Conservation (phyloP, 2,329 filamentous ascomycete species). For the Talaromyces sp. region DNA sequence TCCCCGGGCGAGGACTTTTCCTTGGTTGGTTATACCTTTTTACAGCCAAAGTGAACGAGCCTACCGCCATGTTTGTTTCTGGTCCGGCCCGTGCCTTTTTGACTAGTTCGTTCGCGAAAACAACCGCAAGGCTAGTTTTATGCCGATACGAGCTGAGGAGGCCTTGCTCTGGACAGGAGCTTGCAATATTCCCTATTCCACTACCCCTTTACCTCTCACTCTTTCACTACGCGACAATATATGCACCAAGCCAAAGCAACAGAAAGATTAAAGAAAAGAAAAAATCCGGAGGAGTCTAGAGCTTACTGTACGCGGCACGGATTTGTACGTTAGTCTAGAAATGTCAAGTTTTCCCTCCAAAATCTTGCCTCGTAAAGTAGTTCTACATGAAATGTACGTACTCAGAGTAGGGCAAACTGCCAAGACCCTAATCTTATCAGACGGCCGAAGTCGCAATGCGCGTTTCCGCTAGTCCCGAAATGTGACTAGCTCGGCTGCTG, state of each 20-base stretch:
- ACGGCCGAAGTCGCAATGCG: background rate
- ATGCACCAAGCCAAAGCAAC: conserved; percentile 3
- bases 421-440: background rate
- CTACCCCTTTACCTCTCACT: background rate
- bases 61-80: background rate
- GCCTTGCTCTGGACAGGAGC: background rate
- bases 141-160: background rate
- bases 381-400: too few species aligned
- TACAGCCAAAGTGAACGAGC: background rate
- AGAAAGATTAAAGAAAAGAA: conserved; percentile 14
- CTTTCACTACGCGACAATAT: background rate
- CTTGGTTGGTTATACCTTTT: background rate
- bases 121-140: background rate
- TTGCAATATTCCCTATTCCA: background rate
- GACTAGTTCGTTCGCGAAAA: background rate
- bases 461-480: background rate
- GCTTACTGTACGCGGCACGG: conserved; percentile 3
- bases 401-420: background rate
- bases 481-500: background rate
- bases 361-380: background rate
- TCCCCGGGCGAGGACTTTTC: background rate
- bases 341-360: conserved; percentile 23
- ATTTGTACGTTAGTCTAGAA: conserved; percentile 20
- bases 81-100: background rate
- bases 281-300: conserved; percentile 23